Conservation (phyloP, 2,329 filamentous ascomycete genomes). For the Cladosporium phlei region DNA sequence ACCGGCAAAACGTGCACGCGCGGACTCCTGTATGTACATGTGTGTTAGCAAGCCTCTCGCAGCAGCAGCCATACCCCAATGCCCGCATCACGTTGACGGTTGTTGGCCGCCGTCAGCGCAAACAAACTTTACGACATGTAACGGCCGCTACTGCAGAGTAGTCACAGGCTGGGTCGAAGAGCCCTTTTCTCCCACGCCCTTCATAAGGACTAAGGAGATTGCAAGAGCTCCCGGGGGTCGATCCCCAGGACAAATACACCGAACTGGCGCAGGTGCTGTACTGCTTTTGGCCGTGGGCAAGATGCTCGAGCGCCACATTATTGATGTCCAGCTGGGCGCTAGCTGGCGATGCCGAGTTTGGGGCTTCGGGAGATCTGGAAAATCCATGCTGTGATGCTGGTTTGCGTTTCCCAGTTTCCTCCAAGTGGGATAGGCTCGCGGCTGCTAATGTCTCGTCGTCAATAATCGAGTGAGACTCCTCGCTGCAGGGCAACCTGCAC, state of each 20-base stretch:
- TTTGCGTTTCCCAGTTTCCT: not conserved
- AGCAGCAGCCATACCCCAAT: not conserved
- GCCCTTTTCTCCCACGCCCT: too few relatives aligned
- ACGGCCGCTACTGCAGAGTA: conserved; percentile 12
- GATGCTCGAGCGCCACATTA: conserved; percentile 2
- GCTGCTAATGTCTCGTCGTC: not conserved
- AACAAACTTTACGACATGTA: conserved; percentile 7
- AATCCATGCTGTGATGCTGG: too few relatives aligned
- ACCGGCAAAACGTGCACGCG: conserved; percentile 6
- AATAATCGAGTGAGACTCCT: conserved; percentile 4
- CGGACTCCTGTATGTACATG: too few relatives aligned
- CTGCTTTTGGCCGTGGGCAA: not conserved
- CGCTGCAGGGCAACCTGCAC: conserved; percentile 2
- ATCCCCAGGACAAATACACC: conserved; percentile 8
- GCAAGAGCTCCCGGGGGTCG: conserved; percentile 3
- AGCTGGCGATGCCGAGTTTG: conserved; percentile 7
- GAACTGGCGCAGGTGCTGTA: not conserved
- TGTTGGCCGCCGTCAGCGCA: not conserved
- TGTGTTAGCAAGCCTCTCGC: too few relatives aligned
- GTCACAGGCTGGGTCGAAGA: conserved; percentile 2
- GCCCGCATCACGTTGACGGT: conserved; percentile 3
- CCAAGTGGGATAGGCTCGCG: conserved; percentile 1
- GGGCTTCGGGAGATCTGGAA: conserved; percentile 7
- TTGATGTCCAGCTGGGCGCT: not conserved
- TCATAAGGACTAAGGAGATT: too few relatives aligned